Evolutionary conservation across 768 basidiomycete species (phyloP).

Genomic region (Serendipita vermifera): DNA sequence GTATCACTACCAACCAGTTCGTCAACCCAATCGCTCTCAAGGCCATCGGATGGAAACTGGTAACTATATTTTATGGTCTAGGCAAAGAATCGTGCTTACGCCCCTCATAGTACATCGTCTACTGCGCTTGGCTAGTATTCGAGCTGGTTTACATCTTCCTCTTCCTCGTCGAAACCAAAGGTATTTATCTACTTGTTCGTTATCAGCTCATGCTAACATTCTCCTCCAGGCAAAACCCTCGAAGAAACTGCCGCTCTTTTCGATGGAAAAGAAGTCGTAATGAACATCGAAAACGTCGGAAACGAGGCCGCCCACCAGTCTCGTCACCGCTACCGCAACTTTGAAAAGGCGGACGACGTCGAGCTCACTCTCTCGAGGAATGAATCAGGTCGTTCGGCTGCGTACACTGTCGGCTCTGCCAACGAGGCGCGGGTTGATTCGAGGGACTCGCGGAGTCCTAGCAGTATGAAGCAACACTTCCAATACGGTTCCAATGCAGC

Average conservation of each 20-base stretch:
- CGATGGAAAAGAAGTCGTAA: conserved; percentile 40
- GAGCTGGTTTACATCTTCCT: conserved; percentile 45
- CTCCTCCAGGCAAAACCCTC: conserved; percentile 40
- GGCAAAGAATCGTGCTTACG: neutral
- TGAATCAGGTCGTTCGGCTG: no score
- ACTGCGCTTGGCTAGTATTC: conserved; percentile 50
- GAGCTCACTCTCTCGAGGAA: neutral
- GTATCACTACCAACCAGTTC: conserved; percentile 66
- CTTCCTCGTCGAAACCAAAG: conserved; percentile 52
- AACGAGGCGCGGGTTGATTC: neutral
- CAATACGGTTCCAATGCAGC: no score
- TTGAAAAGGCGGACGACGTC: neutral
- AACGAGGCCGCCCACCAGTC: conserved; percentile 34
- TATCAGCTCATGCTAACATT: no score
- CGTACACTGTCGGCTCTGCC: neutral
- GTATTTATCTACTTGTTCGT: no score
- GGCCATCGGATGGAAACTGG: conserved; percentile 31
- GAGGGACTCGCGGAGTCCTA: neutral
- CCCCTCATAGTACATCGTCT: conserved; percentile 35
- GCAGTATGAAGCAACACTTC: neutral
- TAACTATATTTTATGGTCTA: neutral
- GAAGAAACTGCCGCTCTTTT: conserved; percentile 66
- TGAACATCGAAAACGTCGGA: conserved; percentile 34
- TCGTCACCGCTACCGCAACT: neutral
- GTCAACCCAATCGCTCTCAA: conserved; percentile 64